Base-by-base conservation (phyloP, 129 eudicot genomes). In the Chrysanthemum makinoi region DNA sequence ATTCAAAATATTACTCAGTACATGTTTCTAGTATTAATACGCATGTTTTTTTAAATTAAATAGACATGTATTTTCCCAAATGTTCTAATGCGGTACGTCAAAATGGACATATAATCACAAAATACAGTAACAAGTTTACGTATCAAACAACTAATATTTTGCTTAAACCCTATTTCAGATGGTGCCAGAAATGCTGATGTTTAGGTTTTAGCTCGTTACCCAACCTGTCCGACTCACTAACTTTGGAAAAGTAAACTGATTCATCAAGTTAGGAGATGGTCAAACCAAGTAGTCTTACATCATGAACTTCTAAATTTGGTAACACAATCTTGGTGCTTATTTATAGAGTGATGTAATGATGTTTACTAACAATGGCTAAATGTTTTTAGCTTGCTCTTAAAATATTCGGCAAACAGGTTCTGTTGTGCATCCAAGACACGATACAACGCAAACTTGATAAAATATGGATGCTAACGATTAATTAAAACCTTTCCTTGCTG, bases 371-470 rank as follows among this genome's bases (percentile, higher is more conserved):
- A 28, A 58, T 9, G 63, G 22, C 12, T 28, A 33, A 33, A 56
- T 10, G 9, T 44, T 57, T 20, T 14, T 57, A 39, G 60, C 54
- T 46, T 24, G 51, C 35, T 48, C 17, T 18, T 46, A 48, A 68
- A 61, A 5, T 8, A 39, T 69, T 61, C n/a, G 6, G n/a, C 63
- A 59, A 48, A 47, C 11, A 13, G 19, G 11, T 43, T 22, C 5
- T 7, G 5, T 55, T 74, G 51, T 68, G 56, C 80, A 76, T 52
- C 63, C 63, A 69, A 51, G 55, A 59, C 19, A 35, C 33, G 20
- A 44, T 9, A 76, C 65, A 15, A 60, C 51, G 33, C 50, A 14
- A 49, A 64, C 26, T 43, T 56, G 56, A 70, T 55, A 22, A 57
- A 20, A 39, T 39, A 39, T 39, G 10, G 63, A 46, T 6, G 44